Evolutionary conservation across 257 asterid species (phyloP), one percentile per base, ranked within the genome.

Genomic region (Nicotiana tomentosiformis): DNA sequence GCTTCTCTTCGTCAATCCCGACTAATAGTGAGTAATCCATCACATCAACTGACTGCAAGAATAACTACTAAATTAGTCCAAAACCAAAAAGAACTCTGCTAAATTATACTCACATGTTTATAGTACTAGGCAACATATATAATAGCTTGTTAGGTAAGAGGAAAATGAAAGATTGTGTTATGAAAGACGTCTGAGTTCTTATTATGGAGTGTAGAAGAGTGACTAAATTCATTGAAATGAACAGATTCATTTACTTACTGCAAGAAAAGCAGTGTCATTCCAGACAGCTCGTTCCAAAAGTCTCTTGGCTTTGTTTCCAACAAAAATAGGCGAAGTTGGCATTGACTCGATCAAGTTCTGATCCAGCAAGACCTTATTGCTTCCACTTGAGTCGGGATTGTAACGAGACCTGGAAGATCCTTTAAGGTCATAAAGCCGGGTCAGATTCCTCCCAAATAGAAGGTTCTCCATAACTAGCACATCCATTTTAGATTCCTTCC

Each of bases 381-480:
- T 93, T 87, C 98, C 98, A 32, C 96, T 90, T 76, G 95, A 86
- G 85, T 96, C 99, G 0, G 98, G 89, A 85, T 94, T 96, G 82
- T 94, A 96, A 62, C 98, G 92, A 20, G 98, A 94, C 86, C 99
- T 90, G 51, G 97, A 87, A 86, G 99, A 96, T 86, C 99, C 99
- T 84, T 96, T 96, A 32, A 96, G 95, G 90, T 96, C 99, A 86
- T 96, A 96, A 17, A 96, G 93, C 56, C 99, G 89, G 0, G 93
- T 94, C 82, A 93, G 77, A 51, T 93, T 94, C 86, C 99, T 93
- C 65, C 94, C 91, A 33, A 93, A 96, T 65, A 96, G 95, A 85
- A 96, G 94, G 88, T 96, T 96, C 91, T 96, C 99, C 98, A 96
- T 96, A 57, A 96, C 96, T 77, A 96, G 88, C 82, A 96, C 87